Evolutionary conservation across 169 alveolate genomes (phyloP), one percentile per base, ranked within the genome.

Genomic region (Plasmodium ovale): DNA sequence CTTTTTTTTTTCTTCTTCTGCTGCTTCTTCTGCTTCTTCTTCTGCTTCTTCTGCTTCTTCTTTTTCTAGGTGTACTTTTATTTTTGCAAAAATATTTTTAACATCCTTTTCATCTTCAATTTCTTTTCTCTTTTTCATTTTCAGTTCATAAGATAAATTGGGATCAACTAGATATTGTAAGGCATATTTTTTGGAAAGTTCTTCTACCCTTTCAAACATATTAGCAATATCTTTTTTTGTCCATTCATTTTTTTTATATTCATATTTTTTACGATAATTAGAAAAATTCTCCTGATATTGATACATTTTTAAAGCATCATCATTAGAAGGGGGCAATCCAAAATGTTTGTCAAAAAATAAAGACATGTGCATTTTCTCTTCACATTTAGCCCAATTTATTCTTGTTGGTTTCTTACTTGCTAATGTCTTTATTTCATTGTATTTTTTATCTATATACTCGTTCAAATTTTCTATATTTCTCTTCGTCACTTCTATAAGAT

Each of bases 231-330:
- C 87, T 69, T 56, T 85, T 29, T 85, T 85, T 3, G 85, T 68
- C 91, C 91, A 85, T 25, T 33, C 44, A 47, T 71, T 85, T 53
- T 56, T 67, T 37, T 85, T 85, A 58, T 54, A 85, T 37, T 85
- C 91, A 85, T 85, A 85, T 12, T 85, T 85, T 54, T 85, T 85
- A 1, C 91, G 60, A 58, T 60, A 68, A 23, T 85, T 85, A 25
- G 87, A 29, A 37, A 53, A 29, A 14, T n/a, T 85, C 29, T 35
- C n/a, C 6, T 68, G 87, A 39, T 31, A 85, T 35, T 85, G 58
- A 0, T 39, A 21, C 35, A 68, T 27, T 68, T 85, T 85, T 69
- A 85, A 68, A 10, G 91, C 91, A 69, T 85, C 87, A 25, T 85
- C 91, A 85, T 85, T 85, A 1, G 91, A 68, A 10, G 91, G 91